Conservation (phyloP, 2,329 filamentous ascomycete species). For the Aaosphaeria arxii region DNA sequence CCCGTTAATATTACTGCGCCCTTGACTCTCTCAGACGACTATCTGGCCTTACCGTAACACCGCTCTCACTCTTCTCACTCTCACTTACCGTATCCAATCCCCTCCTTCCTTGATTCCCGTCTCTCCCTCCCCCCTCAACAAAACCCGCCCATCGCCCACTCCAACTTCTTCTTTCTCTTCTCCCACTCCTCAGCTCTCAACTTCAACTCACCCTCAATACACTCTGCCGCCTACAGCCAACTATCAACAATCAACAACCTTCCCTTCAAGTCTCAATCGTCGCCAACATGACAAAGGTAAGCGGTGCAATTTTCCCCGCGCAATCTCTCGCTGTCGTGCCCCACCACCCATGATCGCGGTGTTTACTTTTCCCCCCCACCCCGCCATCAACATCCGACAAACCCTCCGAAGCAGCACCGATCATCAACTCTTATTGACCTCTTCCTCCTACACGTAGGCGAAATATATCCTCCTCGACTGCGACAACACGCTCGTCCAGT, state of each 20-base stretch:
- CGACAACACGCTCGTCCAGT: conserved; percentile 91
- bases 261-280: no score
- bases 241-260: no score
- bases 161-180: neutral
- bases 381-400: neutral
- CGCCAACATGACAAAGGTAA: conserved; percentile 8
- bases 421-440: no score
- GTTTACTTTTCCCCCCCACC: neutral
- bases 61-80: no score
- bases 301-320: neutral
- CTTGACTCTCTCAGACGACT: no score
- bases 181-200: neutral
- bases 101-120: neutral
- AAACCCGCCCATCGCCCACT: neutral
- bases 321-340: neutral
- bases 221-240: no score
- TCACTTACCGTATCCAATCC: neutral
- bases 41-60: no score
- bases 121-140: neutral
- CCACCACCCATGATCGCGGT: neutral
- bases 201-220: neutral
- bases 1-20: no score
- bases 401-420: no score
- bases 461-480: conserved; percentile 55
- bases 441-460: conserved; percentile 24